Base-by-base conservation (phyloP, 1,284 basidiomycete species). In the Cryptococcus wingfieldii region DNA sequence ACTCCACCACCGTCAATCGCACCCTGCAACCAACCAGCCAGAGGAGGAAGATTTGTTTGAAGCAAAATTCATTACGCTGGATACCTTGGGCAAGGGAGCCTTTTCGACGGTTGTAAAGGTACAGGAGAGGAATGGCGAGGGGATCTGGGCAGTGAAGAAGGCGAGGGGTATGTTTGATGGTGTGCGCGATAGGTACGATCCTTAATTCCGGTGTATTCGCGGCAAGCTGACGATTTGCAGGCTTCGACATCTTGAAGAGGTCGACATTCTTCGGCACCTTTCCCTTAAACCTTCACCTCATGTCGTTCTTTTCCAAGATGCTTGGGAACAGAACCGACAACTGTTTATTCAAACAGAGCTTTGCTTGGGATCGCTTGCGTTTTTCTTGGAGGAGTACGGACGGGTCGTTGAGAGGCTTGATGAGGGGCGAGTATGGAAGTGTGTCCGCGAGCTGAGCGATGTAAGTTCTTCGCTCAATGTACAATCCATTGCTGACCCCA, bases 381-480 rank as follows among this genome's bases (percentile, higher is more conserved):
- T 85, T 69, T 98, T 98, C 81, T 80, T 99, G 64, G 89, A 90
- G 80, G 89, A 94, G 77, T 98, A 90, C 73, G 94, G 96, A 5
- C 83, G 86, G 46, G 82, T 82, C 37, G 91, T 89, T 75, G 87
- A 90, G 54, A 80, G 84, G 58, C 81, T 98, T 56, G 93, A 98
- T 69, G 95, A 99, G 78, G 87, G 87, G 31, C 82, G 91, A 53
- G 87, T 98, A 47, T 99, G 96, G 96, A 98, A 98, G 82, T 88
- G 98, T 65, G 81, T 95, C 55, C 86, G 87, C 43, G 96, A 98
- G 75, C 81, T 98, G 55, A 86, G 86, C 68, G 86, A 87, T 76
- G 89, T 91, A 79, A 81, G 87, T 83, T 14, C 50, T 44, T 53
- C 3, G 1, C 39, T 10, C n/a, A n/a, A 31, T 39, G 23, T 16